Evolutionary conservation across 176 grass and related monocot genomes (phyloP), one percentile per base, ranked within the genome.

Genomic region (Musa itinerans): DNA sequence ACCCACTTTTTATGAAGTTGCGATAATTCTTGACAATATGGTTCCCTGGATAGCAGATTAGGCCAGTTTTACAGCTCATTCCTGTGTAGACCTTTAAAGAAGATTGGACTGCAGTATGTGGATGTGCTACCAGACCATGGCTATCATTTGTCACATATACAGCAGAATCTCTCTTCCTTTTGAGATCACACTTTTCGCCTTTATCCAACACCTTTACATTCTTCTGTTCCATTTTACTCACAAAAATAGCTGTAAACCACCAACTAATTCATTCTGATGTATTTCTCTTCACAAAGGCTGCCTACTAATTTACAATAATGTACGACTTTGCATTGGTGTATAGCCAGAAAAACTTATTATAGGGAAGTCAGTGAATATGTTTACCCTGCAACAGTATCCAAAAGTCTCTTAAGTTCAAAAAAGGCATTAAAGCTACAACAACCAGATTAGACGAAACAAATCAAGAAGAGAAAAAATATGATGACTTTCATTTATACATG

Each of bases 161-260:
- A 74, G 80, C 24, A 16, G 74, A 72, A 24, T 83, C 84, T 75
- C 84, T 72, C 80, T 92, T 92, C 79, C 87, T 89, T 73, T 92
- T 92, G 61, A 89, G 84, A 74, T 76, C 64, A 75, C 16, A 22
- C 14, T 54, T 81, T 83, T 67, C 74, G 66, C 50, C 82, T 72
- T 83, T 83, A 92, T 64, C 86, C 87, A 83, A 89, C 65, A 70
- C 90, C 90, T 85, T 89, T 92, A 19, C 78, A 80, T 85, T 92
- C 82, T 57, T 81, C 78, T 72, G 69, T 83, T 83, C 90, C 90
- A 92, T 92, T 78, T 87, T 79, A 68, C 82, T 71, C 65, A 75
- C 64, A 78, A 75, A 81, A 83, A 83, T 22, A 53, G 78, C 81
- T 77, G 81, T 26, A 8, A 74, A 85, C 79, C 65, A 76, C 26